Evolutionary conservation across 164 flowering plant species (phyloP), one percentile per base, ranked within the genome.

Genomic region (Brasenia schreberi): DNA sequence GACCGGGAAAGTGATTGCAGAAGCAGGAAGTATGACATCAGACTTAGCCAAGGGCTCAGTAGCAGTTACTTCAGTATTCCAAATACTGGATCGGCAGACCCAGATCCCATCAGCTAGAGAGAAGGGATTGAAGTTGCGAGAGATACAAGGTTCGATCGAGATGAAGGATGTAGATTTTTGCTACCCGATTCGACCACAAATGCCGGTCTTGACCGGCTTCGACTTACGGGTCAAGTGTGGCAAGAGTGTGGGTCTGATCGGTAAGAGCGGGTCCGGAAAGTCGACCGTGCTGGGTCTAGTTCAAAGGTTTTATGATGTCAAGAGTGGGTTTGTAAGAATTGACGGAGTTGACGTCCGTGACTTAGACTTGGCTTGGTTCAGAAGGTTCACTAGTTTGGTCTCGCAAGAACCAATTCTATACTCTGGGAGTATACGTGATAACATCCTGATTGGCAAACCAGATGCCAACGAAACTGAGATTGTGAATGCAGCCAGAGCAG

Each of bases 1-100:
- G 71, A 92, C 96, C 0, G 96, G 98, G 0, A 90, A 85, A 69
- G 96, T 92, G 19, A 88, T 92, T 42, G 98, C 98, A 6, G 96
- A 92, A 0, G 96, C 98, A 5, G 98, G 98, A 14, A 92, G 96
- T 78, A 92, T 90, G 98, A 92, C 98, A 0, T 81, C 96, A n/a
- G 98, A 90, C 70, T 72, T 92, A 19, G 96, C 96, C 33, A 90
- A 84, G 72, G 93, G 98, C 3, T 81, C 98, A 2, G 73, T 87
- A 0, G 93, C 96, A 0, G 80, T 92, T 6, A 84, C 93, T 11
- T 88, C 98, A 0, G 88, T 92, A 39, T 90, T 92, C 59, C 70
- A 82, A 56, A 86, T 92, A 64, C 84, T 90, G 7, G 96, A 92
- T 68, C 74, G 93, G 1, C 76, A 75, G 62, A 87, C 98, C 0